Evolutionary conservation across 2,329 filamentous ascomycete genomes (phyloP), one percentile per base, ranked within the genome.

Genomic region (Clarireedia hainanense): DNA sequence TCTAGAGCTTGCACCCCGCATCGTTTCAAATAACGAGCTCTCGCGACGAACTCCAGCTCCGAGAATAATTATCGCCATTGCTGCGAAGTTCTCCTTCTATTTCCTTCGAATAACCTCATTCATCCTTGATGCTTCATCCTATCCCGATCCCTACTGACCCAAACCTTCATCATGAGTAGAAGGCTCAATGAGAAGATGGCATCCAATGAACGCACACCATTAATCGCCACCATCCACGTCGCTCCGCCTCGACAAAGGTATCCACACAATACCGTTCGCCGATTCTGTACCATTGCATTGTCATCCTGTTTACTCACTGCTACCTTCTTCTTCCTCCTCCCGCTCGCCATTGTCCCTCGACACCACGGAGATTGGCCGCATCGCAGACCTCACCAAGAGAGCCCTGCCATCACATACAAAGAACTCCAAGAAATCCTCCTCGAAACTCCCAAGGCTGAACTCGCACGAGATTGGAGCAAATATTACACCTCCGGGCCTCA

Each of bases 401-500:
- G 17, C 26, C 56, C 55, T 43, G 39, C 63, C 6, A 50, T 79
- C 51, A 67, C 66, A 26, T 77, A 77, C 57, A 73, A 78, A 37
- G 72, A 83, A 61, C 73, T 86, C n/a, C 73, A 77, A 59, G 64
- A 71, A 5, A 79, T 86, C 30, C 68, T 86, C 39, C 72, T 84
- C 45, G 75, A 80, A 27, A 84, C 81, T 0, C 83, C 83, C 5
- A 78, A 76, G 55, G 73, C 76, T 30, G 72, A 79, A 47, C 77
- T 76, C 60, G 80, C 80, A 7, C 76, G 80, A 60, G 82, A 89
- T 71, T 91, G 87, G 87, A 89, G 84, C 69, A 76, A 75, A 59
- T 92, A 91, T 69, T 92, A 92, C 65, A 88, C 88, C 0, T 75
- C 84, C 0, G 89, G 89, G 0, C 79, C 85, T 17, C 89, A 92